Conservation (phyloP, 129 eudicot species). For the Mikania micrantha region DNA sequence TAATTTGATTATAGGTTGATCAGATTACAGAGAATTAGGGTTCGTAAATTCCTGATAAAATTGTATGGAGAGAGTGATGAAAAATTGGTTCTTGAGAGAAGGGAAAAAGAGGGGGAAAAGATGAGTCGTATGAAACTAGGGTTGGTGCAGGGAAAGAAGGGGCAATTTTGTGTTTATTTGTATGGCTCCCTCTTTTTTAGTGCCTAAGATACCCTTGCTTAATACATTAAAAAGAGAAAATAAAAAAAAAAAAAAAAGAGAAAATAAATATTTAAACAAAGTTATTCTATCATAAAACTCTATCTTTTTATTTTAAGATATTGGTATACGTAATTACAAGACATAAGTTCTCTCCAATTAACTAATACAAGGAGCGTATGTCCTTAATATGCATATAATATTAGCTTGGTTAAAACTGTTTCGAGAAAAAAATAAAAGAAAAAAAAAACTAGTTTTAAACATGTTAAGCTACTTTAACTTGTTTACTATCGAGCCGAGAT, state of each 20-base stretch:
- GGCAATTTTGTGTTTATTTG: constrained; percentile 19
- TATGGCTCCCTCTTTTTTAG: not conserved
- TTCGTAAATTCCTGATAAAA: constrained; percentile 3
- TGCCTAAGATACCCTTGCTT: not conserved
- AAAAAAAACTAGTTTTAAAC: too few relatives aligned
- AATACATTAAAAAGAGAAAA: not conserved
- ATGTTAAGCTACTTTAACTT: too few relatives aligned
- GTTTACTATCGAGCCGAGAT: too few relatives aligned
- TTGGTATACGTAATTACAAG: too few relatives aligned
- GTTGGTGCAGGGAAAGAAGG: constrained; percentile 6
- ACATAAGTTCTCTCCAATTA: too few relatives aligned
- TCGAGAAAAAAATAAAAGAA: too few relatives aligned
- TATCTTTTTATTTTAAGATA: too few relatives aligned
- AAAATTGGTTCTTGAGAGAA: constrained; percentile 10
- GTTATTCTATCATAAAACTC: too few relatives aligned
- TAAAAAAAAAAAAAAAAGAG: not conserved
- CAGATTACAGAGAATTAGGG: constrained; percentile 1
- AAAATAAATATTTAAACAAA: too few relatives aligned
- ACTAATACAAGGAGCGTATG: too few relatives aligned
- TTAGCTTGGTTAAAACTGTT: too few relatives aligned
- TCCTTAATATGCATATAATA: too few relatives aligned
- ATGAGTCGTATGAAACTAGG: constrained; percentile 19
- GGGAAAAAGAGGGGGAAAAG: constrained; percentile 4
- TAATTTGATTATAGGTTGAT: not conserved
- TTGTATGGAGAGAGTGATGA: constrained; percentile 8